Conservation (phyloP, 83 land plant species). For the Isoetes engelmannii region DNA sequence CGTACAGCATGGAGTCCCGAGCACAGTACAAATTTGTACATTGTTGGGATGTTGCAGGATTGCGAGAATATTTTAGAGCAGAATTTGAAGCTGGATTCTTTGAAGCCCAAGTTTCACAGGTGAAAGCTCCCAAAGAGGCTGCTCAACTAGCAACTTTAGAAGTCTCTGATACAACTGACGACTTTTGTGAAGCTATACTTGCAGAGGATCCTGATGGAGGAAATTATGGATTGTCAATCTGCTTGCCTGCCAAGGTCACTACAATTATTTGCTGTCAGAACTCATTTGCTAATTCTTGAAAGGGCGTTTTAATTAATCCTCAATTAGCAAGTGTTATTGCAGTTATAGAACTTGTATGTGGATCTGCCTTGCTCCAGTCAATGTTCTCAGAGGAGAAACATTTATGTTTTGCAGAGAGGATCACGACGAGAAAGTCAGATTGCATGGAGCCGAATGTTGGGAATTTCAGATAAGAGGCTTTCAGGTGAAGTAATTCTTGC, state of each 20-base stretch:
- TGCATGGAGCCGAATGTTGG: no score
- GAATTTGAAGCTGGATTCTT: slow-evolving; percentile 37
- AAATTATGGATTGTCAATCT: slow-evolving; percentile 36
- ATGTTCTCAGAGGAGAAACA: no score
- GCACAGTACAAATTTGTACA: no score
- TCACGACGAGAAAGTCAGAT: no score
- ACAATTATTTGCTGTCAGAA: not conserved
- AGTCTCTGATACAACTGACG: slow-evolving; percentile 38
- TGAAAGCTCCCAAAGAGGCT: slow-evolving; percentile 27
- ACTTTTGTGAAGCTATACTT: slow-evolving; percentile 68
- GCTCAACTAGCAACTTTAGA: slow-evolving; percentile 27
- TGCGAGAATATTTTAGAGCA: slow-evolving; percentile 61
- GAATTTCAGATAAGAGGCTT: no score
- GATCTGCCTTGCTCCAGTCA: slow-evolving; percentile 35
- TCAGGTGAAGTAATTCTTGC: no score
- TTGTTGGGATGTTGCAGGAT: slow-evolving; percentile 22
- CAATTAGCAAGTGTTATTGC: slow-evolving; percentile 33
- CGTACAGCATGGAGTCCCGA: no score
- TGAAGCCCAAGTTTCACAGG: slow-evolving; percentile 19
- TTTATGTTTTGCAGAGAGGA: no score
- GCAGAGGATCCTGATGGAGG: slow-evolving; percentile 42
- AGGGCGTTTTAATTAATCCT: not conserved
- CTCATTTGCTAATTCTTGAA: not conserved
- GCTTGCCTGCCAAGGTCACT: slow-evolving; percentile 17
- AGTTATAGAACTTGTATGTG: slow-evolving; percentile 62